Conservation (phyloP, 2,329 filamentous ascomycete species). For the Tetracladium maxilliforme region DNA sequence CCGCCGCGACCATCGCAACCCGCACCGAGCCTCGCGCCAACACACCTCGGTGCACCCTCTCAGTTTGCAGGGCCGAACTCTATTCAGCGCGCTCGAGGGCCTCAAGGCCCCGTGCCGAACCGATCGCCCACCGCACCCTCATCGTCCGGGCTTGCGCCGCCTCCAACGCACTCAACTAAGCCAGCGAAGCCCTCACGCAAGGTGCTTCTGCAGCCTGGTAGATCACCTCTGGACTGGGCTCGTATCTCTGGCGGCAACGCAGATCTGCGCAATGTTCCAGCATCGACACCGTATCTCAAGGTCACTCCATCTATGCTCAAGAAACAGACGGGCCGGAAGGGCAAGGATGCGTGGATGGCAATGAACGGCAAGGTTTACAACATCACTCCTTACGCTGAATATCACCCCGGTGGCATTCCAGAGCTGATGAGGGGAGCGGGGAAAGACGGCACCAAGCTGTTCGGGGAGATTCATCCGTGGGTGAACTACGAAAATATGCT, state of each 20-base stretch:
- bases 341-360: constrained; percentile 79
- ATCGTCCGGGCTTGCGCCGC: constrained; percentile 32
- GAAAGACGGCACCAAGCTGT: constrained; percentile 45
- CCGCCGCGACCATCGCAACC: too few species aligned
- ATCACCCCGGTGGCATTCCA: constrained; percentile 75
- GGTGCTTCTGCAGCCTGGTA: constrained; percentile 74
- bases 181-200: constrained; percentile 47
- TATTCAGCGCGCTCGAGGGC: too few species aligned
- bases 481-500: constrained; percentile 62
- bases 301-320: constrained; percentile 75
- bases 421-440: constrained; percentile 54
- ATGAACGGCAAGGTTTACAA: constrained; percentile 91
- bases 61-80: neutral
- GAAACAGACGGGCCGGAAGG: constrained; percentile 66
- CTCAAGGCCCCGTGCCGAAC: constrained; percentile 26
- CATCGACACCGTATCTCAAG: constrained; percentile 41
- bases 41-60: neutral
- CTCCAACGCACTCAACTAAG: constrained; percentile 34
- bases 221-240: constrained; percentile 94
- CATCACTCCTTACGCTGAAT: constrained; percentile 75
- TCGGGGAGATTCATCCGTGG: constrained; percentile 56
- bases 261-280: constrained; percentile 50
- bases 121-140: constrained; percentile 17
- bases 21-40: constrained; percentile 1
- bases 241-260: constrained; percentile 47